Base-by-base conservation (phyloP, 306 rosid genomes). In the Begonia loranthoides region DNA sequence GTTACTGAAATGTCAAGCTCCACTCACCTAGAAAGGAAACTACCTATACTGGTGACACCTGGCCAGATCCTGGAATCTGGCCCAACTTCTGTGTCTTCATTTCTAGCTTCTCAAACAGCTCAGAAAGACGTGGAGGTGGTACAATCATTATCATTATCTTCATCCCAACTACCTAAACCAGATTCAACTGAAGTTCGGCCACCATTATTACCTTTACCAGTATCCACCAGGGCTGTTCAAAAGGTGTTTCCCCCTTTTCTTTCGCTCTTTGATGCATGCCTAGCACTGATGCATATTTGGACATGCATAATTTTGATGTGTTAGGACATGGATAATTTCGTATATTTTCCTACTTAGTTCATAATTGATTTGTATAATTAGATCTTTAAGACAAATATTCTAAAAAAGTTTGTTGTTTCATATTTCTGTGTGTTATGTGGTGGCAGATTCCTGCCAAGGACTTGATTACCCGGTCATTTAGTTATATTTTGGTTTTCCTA, bases 41-140 rank as follows among this genome's bases (percentile, higher is more conserved):
- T 61, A 19, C 95, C 84, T 54, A 62, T 87, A 48, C 62, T 84
- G 70, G 70, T 88, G 65, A 88, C 93, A 52, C 95, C 95, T 12
- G 93, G 87, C 36, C 95, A 88, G 73, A 66, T 89, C 50, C 67
- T 77, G 80, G 93, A 84, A 69, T 57, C 74, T 59, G 79, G 82
- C 48, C 65, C 87, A 54, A 40, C 80, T 15, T 36, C 55, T 41
- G 81, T 53, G 51, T 68, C 87, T 61, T 69, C 80, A 16, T 57
- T 83, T 57, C 81, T 65, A 55, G 51, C 80, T 65, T 62, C 70
- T 17, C 93, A 73, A 63, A 59, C 75, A 15, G 62, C 77, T 46
- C 87, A 77, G 38, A 81, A 79, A 75, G 87, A 84, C 66, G 89
- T 88, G 57, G 95, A 88, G 63, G 87, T 81, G 51, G 77, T 88